Percentiles rank a stretch among this genome's conserved stretches.
Evolutionary conservation across 1,139 yeast species (phyloP).

Genomic region (Yamadazyma songkhlaensis): DNA sequence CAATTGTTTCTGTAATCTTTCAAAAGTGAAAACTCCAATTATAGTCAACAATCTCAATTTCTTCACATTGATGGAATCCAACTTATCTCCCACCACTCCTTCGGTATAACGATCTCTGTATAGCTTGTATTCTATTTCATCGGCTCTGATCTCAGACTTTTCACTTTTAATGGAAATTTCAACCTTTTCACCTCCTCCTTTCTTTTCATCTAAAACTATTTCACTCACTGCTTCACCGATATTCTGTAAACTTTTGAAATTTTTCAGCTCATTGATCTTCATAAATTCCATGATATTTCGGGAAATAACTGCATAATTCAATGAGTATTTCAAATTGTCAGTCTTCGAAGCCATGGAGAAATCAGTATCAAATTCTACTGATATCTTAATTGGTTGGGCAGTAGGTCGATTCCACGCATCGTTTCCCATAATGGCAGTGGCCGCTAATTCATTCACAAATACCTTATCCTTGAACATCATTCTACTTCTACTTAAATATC

Average conservation of each 20-base stretch:
- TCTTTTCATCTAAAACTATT: slow-evolving; percentile 45
- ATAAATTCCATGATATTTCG: slow-evolving; percentile 56
- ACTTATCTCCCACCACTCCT: slow-evolving; percentile 11
- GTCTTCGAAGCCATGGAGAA: slow-evolving; percentile 67
- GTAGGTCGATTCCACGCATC: slow-evolving; percentile 76
- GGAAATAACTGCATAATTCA: slow-evolving; percentile 84
- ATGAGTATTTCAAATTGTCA: slow-evolving; percentile 76
- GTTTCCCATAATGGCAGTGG: slow-evolving; percentile 66
- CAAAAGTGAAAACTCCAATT: slow-evolving; percentile 91
- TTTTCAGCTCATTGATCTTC: slow-evolving; percentile 40
- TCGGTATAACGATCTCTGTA: slow-evolving; percentile 22
- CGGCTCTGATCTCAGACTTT: slow-evolving; percentile 58
- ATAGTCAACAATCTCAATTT: slow-evolving; percentile 65
- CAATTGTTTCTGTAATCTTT: slow-evolving; percentile 74
- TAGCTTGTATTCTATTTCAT: slow-evolving; percentile 39
- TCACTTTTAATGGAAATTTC: slow-evolving; percentile 45
- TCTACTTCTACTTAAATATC: slow-evolving; percentile 12
- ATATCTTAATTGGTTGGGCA: slow-evolving; percentile 65
- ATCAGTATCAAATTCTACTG: slow-evolving; percentile 62
- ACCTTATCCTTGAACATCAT: slow-evolving; percentile 47
- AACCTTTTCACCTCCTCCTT: slow-evolving; percentile 52
- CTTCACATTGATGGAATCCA: slow-evolving; percentile 46
- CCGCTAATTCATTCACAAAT: slow-evolving; percentile 54
- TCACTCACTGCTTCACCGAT: slow-evolving; percentile 56
- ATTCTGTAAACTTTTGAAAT: slow-evolving; percentile 51